Base-by-base conservation (phyloP, 345 rosid genomes). In the Salix suchowensis region DNA sequence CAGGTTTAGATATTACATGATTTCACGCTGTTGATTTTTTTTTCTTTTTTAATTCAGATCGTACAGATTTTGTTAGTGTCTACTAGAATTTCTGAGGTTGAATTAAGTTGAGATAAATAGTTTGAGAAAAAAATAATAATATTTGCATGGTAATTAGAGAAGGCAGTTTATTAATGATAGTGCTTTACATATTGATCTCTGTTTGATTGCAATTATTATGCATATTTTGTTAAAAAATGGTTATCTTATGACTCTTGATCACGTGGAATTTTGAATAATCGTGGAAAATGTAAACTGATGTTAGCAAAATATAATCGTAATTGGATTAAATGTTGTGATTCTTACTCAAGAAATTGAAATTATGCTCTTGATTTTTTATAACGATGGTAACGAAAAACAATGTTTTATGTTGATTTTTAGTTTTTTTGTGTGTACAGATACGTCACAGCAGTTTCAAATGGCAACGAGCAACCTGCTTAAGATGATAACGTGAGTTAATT, bases 401-500 rank as follows among this genome's bases (percentile, higher is more conserved):
- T 21, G 23, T 21, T 21, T 8, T 55, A 8, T 21, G 61, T 21
- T 55, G 13, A n/a, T 55, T 55, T 21, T 55, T n/a, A 10, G n/a
- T 54, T 70, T 40, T 26, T n/a, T 68, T 50, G 19, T 46, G 18
- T 55, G 18, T 64, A 79, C 91, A 92, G 99, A 96, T 79, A 78
- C 87, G 91, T 92, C 97, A 18, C 97, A 91, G 79, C 92, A 91
- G 82, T 91, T 85, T 67, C 93, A 96, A 85, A 79, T 74, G 84
- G 90, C 85, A 65, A 89, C 91, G 97, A 93, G 77, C 79, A 88
- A 79, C 79, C 90, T 92, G 97, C 95, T 96, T 70, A 93, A 92
- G 89, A 80, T 89, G 95, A 89, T 82, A 72, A 84, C n/a, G 98
- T 92, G 83, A 82, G 94, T 82, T 54, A 65, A 70, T 46, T 24